phyloP scores from a whole-genome alignment of 2,329 filamentous ascomycete species.

The Dryadomyces quercivorus region DNA sequence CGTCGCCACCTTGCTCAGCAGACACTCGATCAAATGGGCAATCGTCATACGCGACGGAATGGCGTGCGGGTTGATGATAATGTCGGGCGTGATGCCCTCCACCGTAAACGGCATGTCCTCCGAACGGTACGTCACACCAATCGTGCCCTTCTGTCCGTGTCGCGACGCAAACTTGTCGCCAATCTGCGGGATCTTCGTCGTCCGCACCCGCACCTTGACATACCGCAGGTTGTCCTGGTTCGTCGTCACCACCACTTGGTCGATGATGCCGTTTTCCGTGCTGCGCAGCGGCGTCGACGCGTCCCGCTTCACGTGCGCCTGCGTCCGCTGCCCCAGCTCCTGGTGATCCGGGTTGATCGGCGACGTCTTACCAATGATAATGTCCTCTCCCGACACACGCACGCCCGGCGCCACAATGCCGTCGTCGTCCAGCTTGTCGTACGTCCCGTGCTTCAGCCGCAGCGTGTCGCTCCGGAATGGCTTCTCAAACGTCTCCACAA shows the following conservation, averaged over 20 bases:
- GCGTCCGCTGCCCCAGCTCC: conserved; percentile 84
- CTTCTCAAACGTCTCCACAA: conserved; percentile 92
- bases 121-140: conserved; percentile 94
- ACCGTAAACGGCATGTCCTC: conserved; percentile 98
- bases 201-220: conserved; percentile 93
- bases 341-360: conserved; percentile 87
- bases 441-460: conserved; percentile 85
- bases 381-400: conserved; percentile 92
- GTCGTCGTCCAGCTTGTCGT: conserved; percentile 95
- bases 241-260: conserved; percentile 86
- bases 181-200: conserved; percentile 96
- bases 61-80: conserved; percentile 98
- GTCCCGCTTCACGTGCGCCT: conserved; percentile 83
- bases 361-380: conserved; percentile 97
- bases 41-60: conserved; percentile 99
- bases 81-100: conserved; percentile 83
- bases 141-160: conserved; percentile 98
- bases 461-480: conserved; percentile 80
- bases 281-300: conserved; percentile 89
- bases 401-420: conserved; percentile 89
- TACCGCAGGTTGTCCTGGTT: conserved; percentile 91
- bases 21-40: conserved; percentile 98
- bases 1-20: conserved; percentile 90
- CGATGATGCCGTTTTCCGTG: conserved; percentile 94
- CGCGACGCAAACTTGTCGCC: conserved; percentile 98